A percentile compares a stretch with the other conserved stretches of the same genome.
These are phyloP conservation scores for Westerdykella ornata DNA, from an alignment of 2,329 filamentous ascomycete species.

Conservation along the genomic window DNA sequence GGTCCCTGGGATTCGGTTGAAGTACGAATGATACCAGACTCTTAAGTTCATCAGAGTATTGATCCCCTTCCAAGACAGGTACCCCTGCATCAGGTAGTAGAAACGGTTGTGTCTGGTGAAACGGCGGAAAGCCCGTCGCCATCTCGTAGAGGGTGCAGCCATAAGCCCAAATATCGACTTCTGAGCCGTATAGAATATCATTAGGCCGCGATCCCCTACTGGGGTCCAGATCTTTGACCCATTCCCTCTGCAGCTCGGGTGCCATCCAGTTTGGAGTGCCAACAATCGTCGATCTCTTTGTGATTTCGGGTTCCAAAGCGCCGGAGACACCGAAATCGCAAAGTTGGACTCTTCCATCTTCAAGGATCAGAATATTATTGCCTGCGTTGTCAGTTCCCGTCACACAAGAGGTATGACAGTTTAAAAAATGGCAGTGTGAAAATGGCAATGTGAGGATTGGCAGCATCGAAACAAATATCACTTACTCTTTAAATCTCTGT, in stretches of 20 bases:
- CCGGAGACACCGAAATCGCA: conserved; percentile 82
- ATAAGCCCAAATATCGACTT: conserved; percentile 74
- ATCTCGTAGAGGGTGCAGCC: conserved; percentile 77
- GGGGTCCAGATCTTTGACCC: conserved; percentile 50
- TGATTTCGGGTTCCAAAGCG: conserved; percentile 65
- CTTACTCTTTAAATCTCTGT: conserved; percentile 58
- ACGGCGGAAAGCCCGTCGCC: conserved; percentile 69
- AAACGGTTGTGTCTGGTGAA: conserved; percentile 41
- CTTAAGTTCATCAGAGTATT: conserved; percentile 62
- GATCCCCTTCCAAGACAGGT: conserved; percentile 65
- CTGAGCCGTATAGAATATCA: conserved; percentile 45
- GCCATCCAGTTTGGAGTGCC: conserved; percentile 86
- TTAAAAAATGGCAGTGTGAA: not conserved
- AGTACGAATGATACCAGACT: conserved; percentile 68
- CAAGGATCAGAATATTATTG: conserved; percentile 73
- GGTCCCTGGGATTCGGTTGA: conserved; percentile 58
- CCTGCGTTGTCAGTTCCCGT: conserved; percentile 31
- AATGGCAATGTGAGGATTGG: too few species aligned
- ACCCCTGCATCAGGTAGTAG: conserved; percentile 40
- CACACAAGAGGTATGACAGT: not conserved
- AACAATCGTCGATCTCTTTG: conserved; percentile 74
- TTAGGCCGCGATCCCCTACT: conserved; percentile 51
- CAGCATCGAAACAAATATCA: not conserved
- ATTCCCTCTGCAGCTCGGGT: conserved; percentile 54
- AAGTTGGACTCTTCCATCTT: conserved; percentile 69